Evolutionary conservation across 345 rosid genomes (phyloP), one percentile per base, ranked within the genome.

Genomic region (Eucalyptus leucophloia): DNA sequence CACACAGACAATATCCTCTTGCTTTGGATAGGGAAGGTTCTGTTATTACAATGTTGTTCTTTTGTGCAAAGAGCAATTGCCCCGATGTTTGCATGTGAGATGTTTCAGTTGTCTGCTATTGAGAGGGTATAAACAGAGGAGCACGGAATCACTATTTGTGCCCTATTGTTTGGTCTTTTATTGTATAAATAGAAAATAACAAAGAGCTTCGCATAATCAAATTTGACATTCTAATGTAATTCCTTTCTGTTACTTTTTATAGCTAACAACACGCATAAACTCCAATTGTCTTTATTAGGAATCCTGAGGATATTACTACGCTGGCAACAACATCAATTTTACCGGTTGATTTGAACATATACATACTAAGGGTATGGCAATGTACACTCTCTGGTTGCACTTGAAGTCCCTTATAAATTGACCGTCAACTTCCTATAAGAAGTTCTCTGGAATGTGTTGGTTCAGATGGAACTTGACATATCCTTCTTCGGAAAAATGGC

Each of bases 381-480:
- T 24, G 5, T 51, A 9, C n/a, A 69, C 49, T 81, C 72, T 44
- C 30, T 82, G 50, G 28, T 62, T 49, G 60, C 58, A 49, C 45
- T 62, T 86, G 50, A 50, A 72, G 44, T 42, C 58, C 40, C 42
- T 49, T 21, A 15, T 32, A 40, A 53, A 34, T 65, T 16, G 54
- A 13, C 65, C 9, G 3, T 30, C 60, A n/a, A 26, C 56, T 90
- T 87, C 50, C n/a, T n/a, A n/a, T n/a, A n/a, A n/a, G n/a, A n/a
- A n/a, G n/a, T n/a, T n/a, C n/a, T n/a, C n/a, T n/a, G n/a, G n/a
- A n/a, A n/a, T 65, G 86, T 83, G 88, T 86, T 72, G 91, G 88
- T 89, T 47, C 91, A 98, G 99, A 96, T 96, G 99, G 99, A 98
- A 91, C 96, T 94, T 86, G 97, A 96, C 92, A 93, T 98, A 89